These are phyloP conservation scores for Coniochaeta hoffmannii DNA, from an alignment of 2,329 filamentous ascomycete genomes.

Conservation along the genomic window DNA sequence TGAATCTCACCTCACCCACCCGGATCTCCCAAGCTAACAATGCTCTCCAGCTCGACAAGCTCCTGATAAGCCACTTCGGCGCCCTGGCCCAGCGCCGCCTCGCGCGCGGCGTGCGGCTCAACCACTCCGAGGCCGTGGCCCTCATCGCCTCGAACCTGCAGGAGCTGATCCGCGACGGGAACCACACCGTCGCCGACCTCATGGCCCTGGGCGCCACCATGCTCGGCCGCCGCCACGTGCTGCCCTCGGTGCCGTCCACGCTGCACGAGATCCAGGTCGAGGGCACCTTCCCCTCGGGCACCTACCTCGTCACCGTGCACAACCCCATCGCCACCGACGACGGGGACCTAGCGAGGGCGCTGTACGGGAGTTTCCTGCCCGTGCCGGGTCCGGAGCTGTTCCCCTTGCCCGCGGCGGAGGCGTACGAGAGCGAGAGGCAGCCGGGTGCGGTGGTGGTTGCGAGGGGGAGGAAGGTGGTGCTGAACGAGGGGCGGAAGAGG, in stretches of 20 bases:
- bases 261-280: conserved; percentile 86
- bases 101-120: conserved; percentile 79
- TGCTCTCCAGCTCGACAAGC: conserved; percentile 75
- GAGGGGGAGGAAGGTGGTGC: conserved; percentile 54
- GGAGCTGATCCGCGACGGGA: conserved; percentile 95
- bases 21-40: too few relatives aligned
- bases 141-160: conserved; percentile 85
- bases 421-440: conserved; percentile 59
- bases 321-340: conserved; percentile 81
- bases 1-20: neutral
- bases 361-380: conserved; percentile 89
- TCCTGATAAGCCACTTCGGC: conserved; percentile 83
- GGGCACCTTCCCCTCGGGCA: conserved; percentile 84
- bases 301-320: conserved; percentile 91
- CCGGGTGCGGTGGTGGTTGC: conserved; percentile 75
- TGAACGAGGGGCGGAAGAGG: conserved; percentile 70
- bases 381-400: conserved; percentile 65
- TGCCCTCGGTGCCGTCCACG: conserved; percentile 71
- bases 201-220: conserved; percentile 88
- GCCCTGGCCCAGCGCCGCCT: conserved; percentile 80
- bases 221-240: conserved; percentile 86
- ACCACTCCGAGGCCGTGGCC: conserved; percentile 80
- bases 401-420: conserved; percentile 53
- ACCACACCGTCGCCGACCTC: conserved; percentile 84
- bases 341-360: conserved; percentile 74